Base-by-base conservation (phyloP, 305 asterid genomes). In the Stenogyne calaminthoides region DNA sequence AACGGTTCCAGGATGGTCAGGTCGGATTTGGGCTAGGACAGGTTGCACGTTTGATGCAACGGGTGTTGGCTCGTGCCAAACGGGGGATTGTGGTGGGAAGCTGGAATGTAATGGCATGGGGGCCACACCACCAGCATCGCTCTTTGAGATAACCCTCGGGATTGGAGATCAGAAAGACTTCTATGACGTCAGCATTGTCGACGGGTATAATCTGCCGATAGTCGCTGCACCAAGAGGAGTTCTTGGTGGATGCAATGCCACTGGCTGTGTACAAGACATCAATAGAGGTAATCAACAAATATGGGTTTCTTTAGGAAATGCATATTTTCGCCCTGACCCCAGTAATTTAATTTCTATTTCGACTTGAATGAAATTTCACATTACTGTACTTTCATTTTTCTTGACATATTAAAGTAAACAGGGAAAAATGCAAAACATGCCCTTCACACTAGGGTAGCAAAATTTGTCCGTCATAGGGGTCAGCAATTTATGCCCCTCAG, bases 21-120 rank as follows among this genome's bases (percentile, higher is more conserved):
- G 98, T 55, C 85, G 94, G 36, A 83, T 92, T 1, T 88, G 96
- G 98, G 98, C 88, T 9, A 86, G 96, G 73, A 92, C 98, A 6
- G 90, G 94, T 5, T 92, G 98, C 87, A 46, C 79, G 3, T 92
- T 92, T 52, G 91, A 88, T 29, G 67, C 46, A 12, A 75, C 85
- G 2, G 95, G 96, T 19, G 64, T 59, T 51, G 97, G 98, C 46
- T 77, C 90, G 5, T 92, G 97, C 82, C 88, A 81, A 49, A 92
- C 98, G 0, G 96, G 96, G 52, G 98, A 90, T 63, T 88, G 95
- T 51, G 95, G 95, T 0, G 96, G 98, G 72, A 88, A 71, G 89
- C 85, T 87, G 29, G 87, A 90, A 79, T 90, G 98, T 67, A 68
- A 71, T n/a, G 98, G 96, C 65, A 78, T 64, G 4, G 96, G 96